phyloP scores from a whole-genome alignment of 2,329 filamentous ascomycete species.

The Phialemoniopsis sp. region DNA sequence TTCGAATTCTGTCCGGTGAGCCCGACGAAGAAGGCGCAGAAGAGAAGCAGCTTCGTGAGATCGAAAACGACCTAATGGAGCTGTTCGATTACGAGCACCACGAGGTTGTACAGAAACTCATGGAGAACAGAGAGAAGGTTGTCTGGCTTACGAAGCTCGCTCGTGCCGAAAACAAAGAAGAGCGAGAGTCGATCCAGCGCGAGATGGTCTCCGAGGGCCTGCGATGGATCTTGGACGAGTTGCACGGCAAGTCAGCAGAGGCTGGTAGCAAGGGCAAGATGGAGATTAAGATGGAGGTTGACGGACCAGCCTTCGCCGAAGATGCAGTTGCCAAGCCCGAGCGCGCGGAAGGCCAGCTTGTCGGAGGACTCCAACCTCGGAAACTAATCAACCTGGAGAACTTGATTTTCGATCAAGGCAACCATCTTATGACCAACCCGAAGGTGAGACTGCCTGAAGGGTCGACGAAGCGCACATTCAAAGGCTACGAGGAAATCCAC shows the following conservation, averaged over 20 bases:
- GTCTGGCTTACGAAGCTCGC: slow-evolving; percentile 92
- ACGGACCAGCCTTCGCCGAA: slow-evolving; percentile 60
- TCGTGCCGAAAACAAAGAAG: slow-evolving; percentile 73
- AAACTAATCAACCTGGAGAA: slow-evolving; percentile 93
- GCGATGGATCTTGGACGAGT: slow-evolving; percentile 80
- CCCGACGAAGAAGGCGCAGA: slow-evolving; percentile 68
- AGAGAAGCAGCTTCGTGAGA: slow-evolving; percentile 82
- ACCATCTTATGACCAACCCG: slow-evolving; percentile 98
- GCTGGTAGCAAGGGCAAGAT: slow-evolving; percentile 62
- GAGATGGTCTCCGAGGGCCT: slow-evolving; percentile 91
- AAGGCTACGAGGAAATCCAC: slow-evolving; percentile 98
- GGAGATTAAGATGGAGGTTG: slow-evolving; percentile 95
- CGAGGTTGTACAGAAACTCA: slow-evolving; percentile 84
- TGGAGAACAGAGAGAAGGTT: slow-evolving; percentile 88
- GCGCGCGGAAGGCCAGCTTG: slow-evolving; percentile 61
- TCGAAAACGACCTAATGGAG: slow-evolving; percentile 98
- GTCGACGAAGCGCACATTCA: slow-evolving; percentile 91
- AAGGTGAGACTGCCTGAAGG: slow-evolving; percentile 92
- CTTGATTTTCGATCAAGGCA: slow-evolving; percentile 93
- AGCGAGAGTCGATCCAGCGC: slow-evolving; percentile 73
- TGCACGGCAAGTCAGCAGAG: slow-evolving; percentile 66
- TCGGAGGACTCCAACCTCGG: slow-evolving; percentile 81
- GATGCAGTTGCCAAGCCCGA: slow-evolving; percentile 45
- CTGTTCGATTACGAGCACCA: slow-evolving; percentile 97
- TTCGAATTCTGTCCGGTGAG: slow-evolving; percentile 77